These are phyloP conservation scores for Ophiostoma piceae DNA, from an alignment of 2,329 filamentous ascomycete species.

Conservation along the genomic window DNA sequence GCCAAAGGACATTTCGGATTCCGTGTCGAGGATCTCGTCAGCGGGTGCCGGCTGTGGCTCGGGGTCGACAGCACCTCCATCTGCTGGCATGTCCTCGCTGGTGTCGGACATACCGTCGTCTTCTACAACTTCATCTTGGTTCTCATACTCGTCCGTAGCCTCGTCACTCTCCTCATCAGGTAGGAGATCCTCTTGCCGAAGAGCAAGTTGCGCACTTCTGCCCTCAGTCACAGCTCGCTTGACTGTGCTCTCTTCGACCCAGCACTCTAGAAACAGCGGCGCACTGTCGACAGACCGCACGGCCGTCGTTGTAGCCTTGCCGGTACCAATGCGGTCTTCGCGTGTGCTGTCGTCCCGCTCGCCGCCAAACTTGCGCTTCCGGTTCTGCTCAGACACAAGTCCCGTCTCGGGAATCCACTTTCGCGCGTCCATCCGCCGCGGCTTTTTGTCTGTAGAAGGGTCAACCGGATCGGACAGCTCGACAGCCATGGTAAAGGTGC, in stretches of 20 bases:
- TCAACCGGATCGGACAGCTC: constrained; percentile 48
- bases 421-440: constrained; percentile 11
- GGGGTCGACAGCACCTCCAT: neutral
- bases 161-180: neutral
- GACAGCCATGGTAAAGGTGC: constrained; percentile 71
- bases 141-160: neutral
- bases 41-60: neutral
- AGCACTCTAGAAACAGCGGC: constrained; percentile 60
- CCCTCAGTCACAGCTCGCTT: constrained; percentile 14
- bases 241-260: constrained; percentile 54
- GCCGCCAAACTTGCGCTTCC: constrained; percentile 15
- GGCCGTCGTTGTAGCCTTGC: constrained; percentile 39
- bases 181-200: neutral
- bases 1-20: constrained; percentile 4
- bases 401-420: constrained; percentile 20
- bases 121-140: neutral
- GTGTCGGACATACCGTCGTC: neutral
- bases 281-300: constrained; percentile 53
- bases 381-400: neutral
- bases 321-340: constrained; percentile 17
- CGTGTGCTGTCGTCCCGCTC: constrained; percentile 23
- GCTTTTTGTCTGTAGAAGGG: no score
- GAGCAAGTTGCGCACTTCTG: neutral
- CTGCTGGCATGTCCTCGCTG: neutral
- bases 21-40: neutral